Conservation (phyloP, 176 grass and related monocot species). For the Avena insularis region DNA sequence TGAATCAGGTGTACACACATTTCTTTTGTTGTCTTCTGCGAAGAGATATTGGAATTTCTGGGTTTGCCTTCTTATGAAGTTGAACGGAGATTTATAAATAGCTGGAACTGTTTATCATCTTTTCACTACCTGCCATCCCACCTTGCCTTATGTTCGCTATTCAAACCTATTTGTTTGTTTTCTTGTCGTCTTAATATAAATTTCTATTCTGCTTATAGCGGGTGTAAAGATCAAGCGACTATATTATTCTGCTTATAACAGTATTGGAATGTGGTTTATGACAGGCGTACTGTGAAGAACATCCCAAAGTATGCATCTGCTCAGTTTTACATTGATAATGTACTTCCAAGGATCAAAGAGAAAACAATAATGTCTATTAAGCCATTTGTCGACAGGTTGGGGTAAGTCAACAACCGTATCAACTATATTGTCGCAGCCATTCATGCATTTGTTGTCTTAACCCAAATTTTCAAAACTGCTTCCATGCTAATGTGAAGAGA, state of each 20-base stretch:
- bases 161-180: not conserved
- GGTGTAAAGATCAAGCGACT: not conserved
- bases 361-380: constrained; percentile 92
- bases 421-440: not conserved
- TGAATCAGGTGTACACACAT: not conserved
- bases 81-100: not conserved
- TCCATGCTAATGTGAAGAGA: not conserved
- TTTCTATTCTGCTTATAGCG: not conserved
- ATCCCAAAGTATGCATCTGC: constrained; percentile 83
- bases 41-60: not conserved
- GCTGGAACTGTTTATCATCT: not conserved
- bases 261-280: constrained; percentile 23
- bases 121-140: not conserved
- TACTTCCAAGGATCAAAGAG: constrained; percentile 83
- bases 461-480: not conserved
- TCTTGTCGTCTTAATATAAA: not conserved
- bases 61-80: not conserved
- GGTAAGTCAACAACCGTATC: constrained; percentile 50
- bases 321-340: constrained; percentile 87
- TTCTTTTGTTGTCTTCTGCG: not conserved
- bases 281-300: constrained; percentile 76
- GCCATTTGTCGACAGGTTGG: constrained; percentile 87
- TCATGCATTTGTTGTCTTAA: not conserved
- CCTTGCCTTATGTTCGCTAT: not conserved
- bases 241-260: not conserved